Evolutionary conservation across 2,329 filamentous ascomycete species (phyloP).

Genomic region (Erysiphe neolycopersici): DNA sequence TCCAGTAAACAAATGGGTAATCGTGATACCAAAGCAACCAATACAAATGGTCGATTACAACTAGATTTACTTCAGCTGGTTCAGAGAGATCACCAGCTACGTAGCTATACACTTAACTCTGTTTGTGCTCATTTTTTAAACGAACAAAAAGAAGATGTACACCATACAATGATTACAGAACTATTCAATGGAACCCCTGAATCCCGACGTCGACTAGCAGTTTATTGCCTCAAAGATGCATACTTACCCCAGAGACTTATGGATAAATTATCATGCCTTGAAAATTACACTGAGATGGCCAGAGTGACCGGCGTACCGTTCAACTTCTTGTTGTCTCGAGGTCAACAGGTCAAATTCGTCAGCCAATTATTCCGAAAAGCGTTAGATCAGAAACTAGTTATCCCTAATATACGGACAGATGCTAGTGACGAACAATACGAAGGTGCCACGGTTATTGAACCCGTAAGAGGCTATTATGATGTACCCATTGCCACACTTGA

Average conservation of each 20-base stretch:
- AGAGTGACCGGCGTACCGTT: conserved; percentile 97
- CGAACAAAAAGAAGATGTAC: conserved; percentile 96
- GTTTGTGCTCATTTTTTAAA: conserved; percentile 85
- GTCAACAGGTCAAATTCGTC: conserved; percentile 93
- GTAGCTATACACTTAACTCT: conserved; percentile 93
- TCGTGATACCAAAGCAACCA: conserved; percentile 78
- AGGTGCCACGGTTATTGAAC: conserved; percentile 94
- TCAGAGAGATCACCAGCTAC: conserved; percentile 77
- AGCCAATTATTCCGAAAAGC: conserved; percentile 94
- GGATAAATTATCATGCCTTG: conserved; percentile 94
- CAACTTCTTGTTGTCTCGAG: conserved; percentile 72
- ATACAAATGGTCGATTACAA: conserved; percentile 80
- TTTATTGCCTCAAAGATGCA: conserved; percentile 95
- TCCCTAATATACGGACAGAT: conserved; percentile 57
- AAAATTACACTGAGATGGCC: conserved; percentile 98
- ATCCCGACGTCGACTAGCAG: conserved; percentile 63
- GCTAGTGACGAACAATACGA: conserved; percentile 71
- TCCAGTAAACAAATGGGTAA: conserved; percentile 98
- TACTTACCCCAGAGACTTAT: conserved; percentile 83
- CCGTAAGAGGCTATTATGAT: conserved; percentile 75
- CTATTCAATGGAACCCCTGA: conserved; percentile 91
- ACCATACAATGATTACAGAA: conserved; percentile 98
- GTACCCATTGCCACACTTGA: conserved; percentile 90
- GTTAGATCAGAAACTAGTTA: conserved; percentile 73
- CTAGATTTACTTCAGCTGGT: conserved; percentile 85